These are phyloP conservation scores for Solanum okadae DNA, from an alignment of 257 asterid genomes.

Conservation along the genomic window DNA sequence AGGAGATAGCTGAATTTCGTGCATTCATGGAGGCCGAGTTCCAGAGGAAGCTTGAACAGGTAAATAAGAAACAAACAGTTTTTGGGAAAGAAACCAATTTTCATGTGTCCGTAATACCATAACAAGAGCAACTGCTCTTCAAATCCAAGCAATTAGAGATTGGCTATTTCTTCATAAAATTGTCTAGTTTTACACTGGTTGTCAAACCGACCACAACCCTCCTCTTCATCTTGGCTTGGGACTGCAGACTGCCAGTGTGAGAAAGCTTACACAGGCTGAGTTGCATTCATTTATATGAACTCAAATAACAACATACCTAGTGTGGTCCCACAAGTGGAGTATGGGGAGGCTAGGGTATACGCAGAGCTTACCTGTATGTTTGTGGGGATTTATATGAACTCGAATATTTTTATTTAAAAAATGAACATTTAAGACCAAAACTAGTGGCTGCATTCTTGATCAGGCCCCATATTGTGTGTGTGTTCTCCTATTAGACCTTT, in stretches of 20 bases:
- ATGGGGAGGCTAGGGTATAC: neutral
- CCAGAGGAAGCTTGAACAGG: conserved; percentile 88
- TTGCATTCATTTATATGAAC: neutral
- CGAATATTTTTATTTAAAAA: too few species aligned
- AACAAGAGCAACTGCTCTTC: neutral
- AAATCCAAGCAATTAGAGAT: neutral
- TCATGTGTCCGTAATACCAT: neutral
- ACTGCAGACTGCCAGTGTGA: neutral
- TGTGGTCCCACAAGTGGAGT: neutral
- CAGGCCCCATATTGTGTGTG: neutral
- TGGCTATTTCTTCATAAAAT: neutral
- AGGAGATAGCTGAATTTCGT: conserved; percentile 79
- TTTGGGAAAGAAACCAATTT: neutral
- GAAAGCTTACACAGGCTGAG: neutral
- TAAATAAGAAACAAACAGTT: conserved; percentile 9
- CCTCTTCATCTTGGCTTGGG: neutral
- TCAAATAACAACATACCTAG: neutral
- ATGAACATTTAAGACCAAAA: neutral
- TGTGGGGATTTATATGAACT: neutral
- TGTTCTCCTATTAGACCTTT: neutral
- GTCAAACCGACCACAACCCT: neutral
- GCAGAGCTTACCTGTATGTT: neutral
- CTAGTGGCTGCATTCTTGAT: neutral
- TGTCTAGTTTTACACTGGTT: neutral
- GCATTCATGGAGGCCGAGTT: conserved; percentile 88